Conservation (phyloP, 2,329 filamentous ascomycete species). For the Botryotinia narcissicola region DNA sequence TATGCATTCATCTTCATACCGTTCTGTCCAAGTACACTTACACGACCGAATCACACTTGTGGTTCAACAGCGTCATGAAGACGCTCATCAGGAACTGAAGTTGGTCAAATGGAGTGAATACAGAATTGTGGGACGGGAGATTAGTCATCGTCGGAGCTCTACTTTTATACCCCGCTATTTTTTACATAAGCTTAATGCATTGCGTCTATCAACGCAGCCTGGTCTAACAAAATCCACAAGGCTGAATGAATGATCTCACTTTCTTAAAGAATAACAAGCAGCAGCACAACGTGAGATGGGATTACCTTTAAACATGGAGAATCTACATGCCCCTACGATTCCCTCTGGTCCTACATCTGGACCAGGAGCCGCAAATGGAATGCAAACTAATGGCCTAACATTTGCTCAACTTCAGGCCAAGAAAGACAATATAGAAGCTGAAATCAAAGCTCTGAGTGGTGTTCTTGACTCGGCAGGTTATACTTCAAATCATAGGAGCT, state of each 20-base stretch:
- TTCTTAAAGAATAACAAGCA: not conserved
- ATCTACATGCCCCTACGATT: conserved; percentile 68
- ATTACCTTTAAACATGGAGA: conserved; percentile 52
- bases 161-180: conserved; percentile 5
- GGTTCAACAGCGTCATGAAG: not conserved
- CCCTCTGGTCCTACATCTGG: conserved; percentile 73
- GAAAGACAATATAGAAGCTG: conserved; percentile 81
- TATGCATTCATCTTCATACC: not conserved
- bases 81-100: not conserved
- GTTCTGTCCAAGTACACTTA: not conserved
- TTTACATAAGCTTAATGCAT: conserved; percentile 12
- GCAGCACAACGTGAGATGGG: conserved; percentile 31
- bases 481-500: not conserved
- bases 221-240: conserved; percentile 17
- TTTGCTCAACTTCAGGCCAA: conserved; percentile 78
- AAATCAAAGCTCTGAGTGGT: conserved; percentile 78
- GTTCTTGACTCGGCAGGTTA: conserved; percentile 80
- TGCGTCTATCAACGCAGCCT: conserved; percentile 27
- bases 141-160: conserved; percentile 13
- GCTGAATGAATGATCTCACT: conserved; percentile 9
- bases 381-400: conserved; percentile 60
- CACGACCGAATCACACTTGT: not conserved
- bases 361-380: conserved; percentile 56
- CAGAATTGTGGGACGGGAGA: not conserved
- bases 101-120: not conserved